Evolutionary conservation across 352 stramenopile genomes (phyloP).

Genomic region (Pythium chondricola): DNA sequence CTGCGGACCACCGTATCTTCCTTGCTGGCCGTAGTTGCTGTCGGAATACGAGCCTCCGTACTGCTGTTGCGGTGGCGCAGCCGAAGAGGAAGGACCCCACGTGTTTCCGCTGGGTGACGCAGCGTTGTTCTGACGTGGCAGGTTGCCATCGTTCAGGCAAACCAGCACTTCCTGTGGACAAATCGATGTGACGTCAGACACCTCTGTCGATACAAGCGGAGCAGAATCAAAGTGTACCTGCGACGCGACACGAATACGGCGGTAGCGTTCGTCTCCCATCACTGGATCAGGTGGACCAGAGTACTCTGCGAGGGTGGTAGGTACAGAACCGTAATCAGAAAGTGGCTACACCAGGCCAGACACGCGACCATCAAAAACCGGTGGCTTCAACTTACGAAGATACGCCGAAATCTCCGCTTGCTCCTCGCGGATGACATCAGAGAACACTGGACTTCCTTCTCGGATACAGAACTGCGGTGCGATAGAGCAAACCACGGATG

Average conservation of each 20-base stretch:
- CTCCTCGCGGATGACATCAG: constrained; percentile 54
- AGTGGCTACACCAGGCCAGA: neutral
- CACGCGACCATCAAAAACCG: neutral
- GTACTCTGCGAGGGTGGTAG: constrained; percentile 38
- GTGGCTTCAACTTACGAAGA: constrained; percentile 41
- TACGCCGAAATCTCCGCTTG: constrained; percentile 63
- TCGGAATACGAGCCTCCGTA: constrained; percentile 11
- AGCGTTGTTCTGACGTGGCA: constrained; percentile 44
- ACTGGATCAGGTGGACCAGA: constrained; percentile 67
- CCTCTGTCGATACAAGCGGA: too few species aligned
- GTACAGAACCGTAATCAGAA: constrained; percentile 1
- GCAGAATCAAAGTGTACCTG: constrained; percentile 34
- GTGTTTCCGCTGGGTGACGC: constrained; percentile 10
- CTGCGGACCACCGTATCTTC: constrained; percentile 3
- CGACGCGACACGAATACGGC: constrained; percentile 71
- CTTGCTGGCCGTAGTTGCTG: constrained; percentile 2
- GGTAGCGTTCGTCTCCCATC: constrained; percentile 79
- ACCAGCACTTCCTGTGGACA: constrained; percentile 65
- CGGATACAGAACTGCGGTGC: constrained; percentile 64
- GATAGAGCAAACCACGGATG: neutral
- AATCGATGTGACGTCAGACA: too few species aligned
- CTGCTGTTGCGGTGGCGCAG: constrained; percentile 7
- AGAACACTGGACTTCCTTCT: constrained; percentile 59
- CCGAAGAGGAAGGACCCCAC: constrained; percentile 3
- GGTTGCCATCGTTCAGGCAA: constrained; percentile 63